A percentile compares a stretch with the other conserved stretches of the same genome.
phyloP scores from a whole-genome alignment of 164 flowering plant genomes.

The Paratinospora sagittata region DNA sequence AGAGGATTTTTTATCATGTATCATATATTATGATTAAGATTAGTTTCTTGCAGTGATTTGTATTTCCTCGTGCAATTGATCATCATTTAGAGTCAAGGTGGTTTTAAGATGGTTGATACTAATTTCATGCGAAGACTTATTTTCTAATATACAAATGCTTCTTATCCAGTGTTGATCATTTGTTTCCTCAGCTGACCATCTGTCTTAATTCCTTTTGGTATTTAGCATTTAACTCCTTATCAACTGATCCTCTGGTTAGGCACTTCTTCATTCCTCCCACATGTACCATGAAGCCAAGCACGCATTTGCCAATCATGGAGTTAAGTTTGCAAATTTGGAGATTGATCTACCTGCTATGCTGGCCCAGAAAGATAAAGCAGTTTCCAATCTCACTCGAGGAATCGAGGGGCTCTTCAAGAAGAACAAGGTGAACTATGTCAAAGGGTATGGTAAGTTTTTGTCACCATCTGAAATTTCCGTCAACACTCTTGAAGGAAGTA shows the following conservation, averaged over 20 bases:
- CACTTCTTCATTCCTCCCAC: constrained; percentile 92
- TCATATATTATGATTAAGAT: background rate
- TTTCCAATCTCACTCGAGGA: constrained; percentile 61
- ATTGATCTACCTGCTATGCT: constrained; percentile 89
- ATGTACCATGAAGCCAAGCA: constrained; percentile 92
- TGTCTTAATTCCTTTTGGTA: background rate
- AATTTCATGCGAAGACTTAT: background rate
- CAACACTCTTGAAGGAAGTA: constrained; percentile 66
- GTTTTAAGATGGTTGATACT: background rate
- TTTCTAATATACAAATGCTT: background rate
- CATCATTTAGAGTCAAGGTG: background rate
- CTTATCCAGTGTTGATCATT: background rate
- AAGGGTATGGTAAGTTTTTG: constrained; percentile 78
- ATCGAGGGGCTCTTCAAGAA: constrained; percentile 94
- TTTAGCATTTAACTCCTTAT: background rate
- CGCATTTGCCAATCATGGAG: constrained; percentile 75
- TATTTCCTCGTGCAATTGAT: background rate
- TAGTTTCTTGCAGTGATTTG: background rate
- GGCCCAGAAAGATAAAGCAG: constrained; percentile 89
- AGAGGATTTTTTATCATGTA: background rate
- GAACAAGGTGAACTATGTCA: constrained; percentile 84
- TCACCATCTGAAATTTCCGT: constrained; percentile 86
- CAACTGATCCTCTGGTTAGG: constrained; percentile 27
- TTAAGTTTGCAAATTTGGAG: constrained; percentile 67
- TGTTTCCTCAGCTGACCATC: background rate